A percentile compares a stretch with the other conserved stretches of the same genome.
phyloP scores from a whole-genome alignment of 306 rosid species.

The Phaseolus lunatus region DNA sequence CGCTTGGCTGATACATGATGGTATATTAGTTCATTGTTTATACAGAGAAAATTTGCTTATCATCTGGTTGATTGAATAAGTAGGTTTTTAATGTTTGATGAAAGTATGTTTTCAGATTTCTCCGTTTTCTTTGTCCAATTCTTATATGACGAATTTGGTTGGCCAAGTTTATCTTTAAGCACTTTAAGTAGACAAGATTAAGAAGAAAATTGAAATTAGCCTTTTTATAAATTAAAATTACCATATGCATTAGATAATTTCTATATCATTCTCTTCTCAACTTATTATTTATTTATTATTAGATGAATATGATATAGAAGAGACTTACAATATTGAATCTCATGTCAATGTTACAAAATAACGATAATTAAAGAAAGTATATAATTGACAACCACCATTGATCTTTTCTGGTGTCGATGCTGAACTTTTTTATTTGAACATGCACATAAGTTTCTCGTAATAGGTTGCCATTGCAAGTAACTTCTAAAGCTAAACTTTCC shows the following conservation, averaged over 20 bases:
- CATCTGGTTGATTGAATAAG: neutral
- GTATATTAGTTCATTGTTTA: neutral
- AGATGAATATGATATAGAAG: neutral
- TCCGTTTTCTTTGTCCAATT: neutral
- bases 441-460: slow-evolving; percentile 32
- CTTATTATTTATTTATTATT: neutral
- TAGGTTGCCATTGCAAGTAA: slow-evolving; percentile 18
- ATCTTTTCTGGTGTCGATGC: neutral
- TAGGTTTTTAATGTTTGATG: neutral
- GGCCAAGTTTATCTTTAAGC: too few relatives aligned
- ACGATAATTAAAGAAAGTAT: neutral
- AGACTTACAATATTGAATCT: too few relatives aligned
- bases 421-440: slow-evolving; percentile 27
- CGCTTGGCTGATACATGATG: neutral
- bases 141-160: neutral
- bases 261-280: neutral
- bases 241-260: neutral
- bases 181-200: too few relatives aligned
- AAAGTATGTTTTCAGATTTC: neutral
- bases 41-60: neutral
- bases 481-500: slow-evolving; percentile 31
- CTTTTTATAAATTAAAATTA: too few relatives aligned
- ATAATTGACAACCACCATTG: neutral
- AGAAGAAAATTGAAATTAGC: too few relatives aligned
- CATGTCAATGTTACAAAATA: neutral